A percentile compares a stretch with the other conserved stretches of the same genome.
Evolutionary conservation across 1,284 basidiomycete species (phyloP).

Genomic region (Peniophora sp.): DNA sequence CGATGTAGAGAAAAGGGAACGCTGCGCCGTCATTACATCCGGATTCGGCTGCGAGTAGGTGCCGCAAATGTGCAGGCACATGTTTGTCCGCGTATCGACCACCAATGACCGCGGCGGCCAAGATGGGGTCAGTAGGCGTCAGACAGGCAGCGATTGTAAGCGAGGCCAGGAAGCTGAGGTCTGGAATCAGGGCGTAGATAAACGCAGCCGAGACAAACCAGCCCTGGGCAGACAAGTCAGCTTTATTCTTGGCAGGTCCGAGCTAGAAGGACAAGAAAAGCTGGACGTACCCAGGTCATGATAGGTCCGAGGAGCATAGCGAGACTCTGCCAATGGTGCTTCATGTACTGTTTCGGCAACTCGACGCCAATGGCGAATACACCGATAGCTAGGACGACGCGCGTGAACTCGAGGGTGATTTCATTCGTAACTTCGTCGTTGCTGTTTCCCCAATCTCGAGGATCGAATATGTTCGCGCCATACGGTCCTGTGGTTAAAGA

Average conservation of each 20-base stretch:
- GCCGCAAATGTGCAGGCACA: constrained; percentile 91
- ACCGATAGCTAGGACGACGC: constrained; percentile 94
- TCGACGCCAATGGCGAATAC: constrained; percentile 98
- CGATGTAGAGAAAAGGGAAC: constrained; percentile 93
- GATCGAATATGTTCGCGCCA: constrained; percentile 81
- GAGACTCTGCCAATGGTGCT: constrained; percentile 84
- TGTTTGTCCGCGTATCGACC: constrained; percentile 99
- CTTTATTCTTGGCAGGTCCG: constrained; percentile 8
- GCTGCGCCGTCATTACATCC: constrained; percentile 95
- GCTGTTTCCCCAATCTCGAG: constrained; percentile 70
- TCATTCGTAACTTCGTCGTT: constrained; percentile 47
- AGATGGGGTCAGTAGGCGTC: constrained; percentile 94
- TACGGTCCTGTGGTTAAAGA: constrained; percentile 59
- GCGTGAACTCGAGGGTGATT: constrained; percentile 86
- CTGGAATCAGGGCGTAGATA: constrained; percentile 85
- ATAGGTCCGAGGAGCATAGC: constrained; percentile 83
- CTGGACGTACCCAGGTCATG: constrained; percentile 74
- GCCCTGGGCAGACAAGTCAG: constrained; percentile 40
- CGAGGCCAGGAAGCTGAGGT: constrained; percentile 79
- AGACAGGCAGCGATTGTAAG: constrained; percentile 90
- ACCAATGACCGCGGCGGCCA: constrained; percentile 87
- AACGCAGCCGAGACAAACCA: constrained; percentile 88
- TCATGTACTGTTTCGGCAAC: constrained; percentile 89
- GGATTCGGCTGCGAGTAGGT: constrained; percentile 86
- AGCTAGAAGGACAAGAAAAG: constrained; percentile 5